Evolutionary conservation across 75 land plant species (phyloP), one percentile per base, ranked within the genome.

Genomic region (Cryptomeria japonica): DNA sequence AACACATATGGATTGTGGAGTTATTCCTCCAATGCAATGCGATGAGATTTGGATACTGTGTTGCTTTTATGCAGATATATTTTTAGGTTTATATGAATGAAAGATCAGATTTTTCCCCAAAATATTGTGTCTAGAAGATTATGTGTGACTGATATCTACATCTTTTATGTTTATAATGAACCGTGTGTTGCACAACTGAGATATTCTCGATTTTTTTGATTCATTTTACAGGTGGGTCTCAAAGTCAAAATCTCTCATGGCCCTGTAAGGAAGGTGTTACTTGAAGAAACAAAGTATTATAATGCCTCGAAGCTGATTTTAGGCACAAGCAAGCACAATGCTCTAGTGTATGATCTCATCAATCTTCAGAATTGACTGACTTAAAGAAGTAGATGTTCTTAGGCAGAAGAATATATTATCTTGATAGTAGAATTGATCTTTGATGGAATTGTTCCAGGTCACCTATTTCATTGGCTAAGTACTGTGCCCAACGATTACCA

Each of bases 161-260:
- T 80, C 31, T 41, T 80, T 80, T 22, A 12, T 44, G 47, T 42
- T 38, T 80, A 41, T 11, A 42, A 80, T 42, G 84, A 80, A 19
- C 2, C 25, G 22, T 42, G 11, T 80, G 44, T 41, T 28, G 10
- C 84, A 44, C 25, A 25, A 44, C 28, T 44, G 31, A 22, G 47
- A 42, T 37, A 80, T 9, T 2, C 18, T 77, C 55, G 16, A 51
- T 1, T 36, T 58, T 51, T 13, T 73, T 86, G 58, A 61, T 80
- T 44, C 51, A 39, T 47, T 87, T 90, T 87, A 78, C 88, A 96
- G 97, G 92, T 96, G 58, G 92, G 93, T 87, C 91, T 96, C 22
- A 92, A 96, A 87, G 90, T 96, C 58, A 93, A 93, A 82, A 90
- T 96, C 2, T 88, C 92, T 77, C 86, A 88, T 87, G 96, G 95